phyloP scores from a whole-genome alignment of 805 yeast genomes.

The Spathaspora hagerdaliae region DNA sequence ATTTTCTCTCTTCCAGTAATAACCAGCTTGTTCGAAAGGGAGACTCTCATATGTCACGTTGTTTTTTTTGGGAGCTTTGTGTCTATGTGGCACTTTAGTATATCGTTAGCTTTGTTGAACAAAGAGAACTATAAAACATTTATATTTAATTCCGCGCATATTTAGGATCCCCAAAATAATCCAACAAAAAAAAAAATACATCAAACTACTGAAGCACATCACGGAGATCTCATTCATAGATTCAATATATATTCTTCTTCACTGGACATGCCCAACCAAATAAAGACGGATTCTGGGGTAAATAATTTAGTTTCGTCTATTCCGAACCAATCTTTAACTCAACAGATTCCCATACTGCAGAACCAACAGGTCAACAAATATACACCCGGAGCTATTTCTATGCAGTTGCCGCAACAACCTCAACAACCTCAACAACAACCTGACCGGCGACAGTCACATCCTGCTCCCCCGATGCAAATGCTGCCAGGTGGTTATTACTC shows the following conservation, averaged over 20 bases:
- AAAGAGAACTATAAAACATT: too few relatives aligned
- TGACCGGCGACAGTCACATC: slow-evolving; percentile 7
- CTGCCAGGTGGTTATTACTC: not conserved
- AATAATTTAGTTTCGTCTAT: not conserved
- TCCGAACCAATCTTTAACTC: not conserved
- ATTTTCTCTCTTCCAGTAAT: too few relatives aligned
- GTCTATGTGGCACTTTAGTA: too few relatives aligned
- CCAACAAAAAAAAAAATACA: too few relatives aligned
- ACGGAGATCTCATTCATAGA: too few relatives aligned
- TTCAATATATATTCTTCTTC: not conserved
- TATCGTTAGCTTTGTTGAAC: too few relatives aligned
- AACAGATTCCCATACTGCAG: not conserved
- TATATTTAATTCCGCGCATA: too few relatives aligned
- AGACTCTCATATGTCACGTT: too few relatives aligned
- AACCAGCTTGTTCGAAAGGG: too few relatives aligned
- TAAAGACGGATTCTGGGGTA: not conserved
- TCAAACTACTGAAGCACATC: too few relatives aligned
- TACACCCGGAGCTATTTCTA: not conserved
- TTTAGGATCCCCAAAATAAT: too few relatives aligned
- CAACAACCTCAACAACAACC: slow-evolving; percentile 4
- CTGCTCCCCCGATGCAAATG: not conserved
- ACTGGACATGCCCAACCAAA: not conserved
- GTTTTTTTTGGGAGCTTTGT: too few relatives aligned
- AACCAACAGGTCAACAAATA: not conserved
- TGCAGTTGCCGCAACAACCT: slow-evolving; percentile 4